Percentiles rank a stretch among this genome's conserved stretches.
These are phyloP conservation scores for Suillus fuscotomentosus DNA, from an alignment of 768 basidiomycete species.

Conservation along the genomic window DNA sequence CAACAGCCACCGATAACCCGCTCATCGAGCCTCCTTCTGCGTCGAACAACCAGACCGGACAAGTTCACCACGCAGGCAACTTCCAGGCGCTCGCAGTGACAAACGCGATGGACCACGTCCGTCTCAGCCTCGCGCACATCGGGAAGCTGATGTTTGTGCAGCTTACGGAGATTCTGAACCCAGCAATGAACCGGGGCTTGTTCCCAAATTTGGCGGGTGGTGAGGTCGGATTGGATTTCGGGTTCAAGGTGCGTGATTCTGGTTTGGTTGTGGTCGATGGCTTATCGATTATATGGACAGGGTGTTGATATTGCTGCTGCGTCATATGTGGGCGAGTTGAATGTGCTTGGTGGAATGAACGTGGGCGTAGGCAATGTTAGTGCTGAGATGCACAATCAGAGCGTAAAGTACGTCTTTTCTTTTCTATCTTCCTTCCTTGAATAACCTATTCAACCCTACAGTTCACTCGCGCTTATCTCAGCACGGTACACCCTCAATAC, in stretches of 20 bases:
- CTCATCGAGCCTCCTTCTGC: slow-evolving; percentile 79
- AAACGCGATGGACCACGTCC: slow-evolving; percentile 86
- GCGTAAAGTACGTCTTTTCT: slow-evolving; percentile 68
- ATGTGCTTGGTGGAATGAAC: slow-evolving; percentile 69
- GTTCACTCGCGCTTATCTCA: slow-evolving; percentile 82
- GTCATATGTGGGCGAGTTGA: slow-evolving; percentile 80
- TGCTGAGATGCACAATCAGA: slow-evolving; percentile 92
- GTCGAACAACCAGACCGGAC: slow-evolving; percentile 33
- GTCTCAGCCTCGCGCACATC: slow-evolving; percentile 66
- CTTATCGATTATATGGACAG: slow-evolving; percentile 9
- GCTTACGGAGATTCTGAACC: slow-evolving; percentile 55
- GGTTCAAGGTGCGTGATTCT: slow-evolving; percentile 46
- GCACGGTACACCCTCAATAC: slow-evolving; percentile 78
- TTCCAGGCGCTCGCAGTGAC: slow-evolving; percentile 89
- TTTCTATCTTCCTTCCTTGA: background rate
- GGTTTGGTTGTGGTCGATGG: background rate
- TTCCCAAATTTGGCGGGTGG: slow-evolving; percentile 79
- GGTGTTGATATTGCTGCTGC: slow-evolving; percentile 84
- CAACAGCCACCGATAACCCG: slow-evolving; percentile 84
- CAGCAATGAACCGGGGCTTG: slow-evolving; percentile 68
- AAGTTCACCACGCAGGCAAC: slow-evolving; percentile 81
- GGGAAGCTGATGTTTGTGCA: slow-evolving; percentile 72
- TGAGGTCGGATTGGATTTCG: slow-evolving; percentile 80
- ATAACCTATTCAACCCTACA: slow-evolving; percentile 21
- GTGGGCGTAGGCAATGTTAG: slow-evolving; percentile 84